Percentiles rank a stretch among this genome's conserved stretches.
These are phyloP conservation scores for Saccharomyces hybrid DNA, from an alignment of 1,139 yeast species.

Conservation along the genomic window DNA sequence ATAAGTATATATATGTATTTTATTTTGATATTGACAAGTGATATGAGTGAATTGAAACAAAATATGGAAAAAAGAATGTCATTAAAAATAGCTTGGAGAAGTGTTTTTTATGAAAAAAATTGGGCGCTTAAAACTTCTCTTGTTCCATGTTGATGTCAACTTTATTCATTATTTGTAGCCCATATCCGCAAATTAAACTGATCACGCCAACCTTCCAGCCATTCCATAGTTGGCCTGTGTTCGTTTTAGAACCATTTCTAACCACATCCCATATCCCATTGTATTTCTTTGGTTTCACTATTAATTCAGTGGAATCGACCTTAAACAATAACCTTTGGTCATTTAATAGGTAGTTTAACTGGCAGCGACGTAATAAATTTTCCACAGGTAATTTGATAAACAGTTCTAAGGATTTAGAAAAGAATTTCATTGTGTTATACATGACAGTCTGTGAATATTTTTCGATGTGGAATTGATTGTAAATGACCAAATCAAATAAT, in stretches of 20 bases:
- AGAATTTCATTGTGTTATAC: slow-evolving; percentile 46
- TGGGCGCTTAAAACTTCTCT: slow-evolving; percentile 30
- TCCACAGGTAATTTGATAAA: slow-evolving; percentile 80
- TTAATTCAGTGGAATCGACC: slow-evolving; percentile 36
- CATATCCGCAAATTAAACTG: slow-evolving; percentile 79
- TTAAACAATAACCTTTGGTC: slow-evolving; percentile 25
- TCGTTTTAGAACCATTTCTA: slow-evolving; percentile 34
- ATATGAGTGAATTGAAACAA: neutral
- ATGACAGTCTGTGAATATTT: slow-evolving; percentile 55
- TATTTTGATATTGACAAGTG: slow-evolving; percentile 3
- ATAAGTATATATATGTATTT: neutral
- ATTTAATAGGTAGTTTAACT: slow-evolving; percentile 49
- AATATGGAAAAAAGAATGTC: neutral
- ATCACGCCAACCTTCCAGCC: slow-evolving; percentile 88
- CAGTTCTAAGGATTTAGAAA: slow-evolving; percentile 57
- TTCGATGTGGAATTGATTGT: slow-evolving; percentile 61
- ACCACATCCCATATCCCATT: slow-evolving; percentile 45
- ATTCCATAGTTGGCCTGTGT: slow-evolving; percentile 54
- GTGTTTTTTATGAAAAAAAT: neutral
- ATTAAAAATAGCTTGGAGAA: neutral
- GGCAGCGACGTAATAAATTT: slow-evolving; percentile 76
- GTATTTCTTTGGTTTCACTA: slow-evolving; percentile 48
- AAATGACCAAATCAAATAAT: slow-evolving; percentile 66
- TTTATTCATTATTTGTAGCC: slow-evolving; percentile 56
- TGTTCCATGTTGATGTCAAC: slow-evolving; percentile 39